Base-by-base conservation (phyloP, 345 rosid species). In the Isatis tinctoria region DNA sequence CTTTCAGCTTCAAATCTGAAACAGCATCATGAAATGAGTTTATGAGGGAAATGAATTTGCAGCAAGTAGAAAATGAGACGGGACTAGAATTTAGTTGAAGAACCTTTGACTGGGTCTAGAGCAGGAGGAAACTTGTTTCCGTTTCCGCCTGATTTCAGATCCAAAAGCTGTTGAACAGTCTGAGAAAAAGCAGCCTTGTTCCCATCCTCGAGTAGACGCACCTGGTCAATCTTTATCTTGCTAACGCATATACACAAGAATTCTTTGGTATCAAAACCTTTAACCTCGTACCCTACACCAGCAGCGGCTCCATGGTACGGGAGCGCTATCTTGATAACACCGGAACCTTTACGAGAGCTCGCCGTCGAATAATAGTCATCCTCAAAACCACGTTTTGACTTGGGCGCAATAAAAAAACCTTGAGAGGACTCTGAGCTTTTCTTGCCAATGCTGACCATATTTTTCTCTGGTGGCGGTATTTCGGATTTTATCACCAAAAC, bases 241-340 rank as follows among this genome's bases (percentile, higher is more conserved):
- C 79, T 4, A 35, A 39, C 12, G 80, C 97, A 94, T 72, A 94
- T 88, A 82, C 87, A 82, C 65, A 82, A 66, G 68, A 94, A 79
- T 67, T 88, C 97, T 65, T 67, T 79, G 41, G 66, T 86, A 63
- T 94, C 97, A 80, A 87, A 82, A 74, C 54, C 91, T 75, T 81
- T 86, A 80, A 92, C 92, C 87, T 92, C 99, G 74, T 80, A 94
- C 70, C 83, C 83, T 62, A 86, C 83, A 65, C 97, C 97, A 80
- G 96, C 88, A 69, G 97, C 90, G 70, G 58, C 32, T 82, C 93
- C 97, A 53, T 37, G 74, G 81, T 88, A 60, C 4, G 99, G 97
- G 47, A 92, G 79, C 48, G 66, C 74, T 80, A 94, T 80, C 44
- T 88, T 92, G 83, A 92, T 74, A 45, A 47, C 65, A 78, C 83